phyloP scores from a whole-genome alignment of 78 protist genomes.

The Protostelium mycophagum region DNA sequence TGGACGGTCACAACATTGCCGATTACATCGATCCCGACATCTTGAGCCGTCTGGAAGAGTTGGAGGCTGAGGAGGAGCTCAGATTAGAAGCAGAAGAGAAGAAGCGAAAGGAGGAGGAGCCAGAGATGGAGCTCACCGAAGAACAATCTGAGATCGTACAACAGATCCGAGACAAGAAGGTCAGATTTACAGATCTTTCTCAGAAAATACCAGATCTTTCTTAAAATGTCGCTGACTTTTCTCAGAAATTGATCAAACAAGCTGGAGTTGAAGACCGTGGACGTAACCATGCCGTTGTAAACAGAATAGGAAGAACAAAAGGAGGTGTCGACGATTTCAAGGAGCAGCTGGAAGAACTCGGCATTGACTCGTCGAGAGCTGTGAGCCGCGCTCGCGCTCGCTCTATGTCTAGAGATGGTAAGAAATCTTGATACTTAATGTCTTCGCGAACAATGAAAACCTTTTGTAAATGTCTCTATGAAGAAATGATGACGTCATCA shows the following conservation, averaged over 20 bases:
- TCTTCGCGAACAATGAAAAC: no score
- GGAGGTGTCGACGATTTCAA: neutral
- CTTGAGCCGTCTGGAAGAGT: slow-evolving; percentile 63
- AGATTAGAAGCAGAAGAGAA: slow-evolving; percentile 21
- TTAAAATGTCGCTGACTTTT: neutral
- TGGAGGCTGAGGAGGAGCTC: slow-evolving; percentile 84
- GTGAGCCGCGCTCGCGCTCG: neutral
- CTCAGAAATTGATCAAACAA: neutral
- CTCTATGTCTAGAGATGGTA: neutral
- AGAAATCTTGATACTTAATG: no score
- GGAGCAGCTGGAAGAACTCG: neutral
- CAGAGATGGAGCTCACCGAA: slow-evolving; percentile 13
- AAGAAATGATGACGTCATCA: no score
- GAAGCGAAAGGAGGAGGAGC: slow-evolving; percentile 3
- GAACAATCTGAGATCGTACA: neutral
- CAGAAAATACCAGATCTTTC: neutral
- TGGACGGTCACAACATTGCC: slow-evolving; percentile 96
- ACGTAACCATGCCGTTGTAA: slow-evolving; percentile 11
- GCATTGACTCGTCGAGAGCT: neutral
- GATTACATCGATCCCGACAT: slow-evolving; percentile 97
- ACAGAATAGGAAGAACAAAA: neutral
- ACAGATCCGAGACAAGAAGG: slow-evolving; percentile 6
- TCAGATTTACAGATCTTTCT: neutral
- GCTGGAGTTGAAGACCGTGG: slow-evolving; percentile 13
- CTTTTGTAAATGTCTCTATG: no score